Evolutionary conservation across 2,329 filamentous ascomycete species (phyloP).

Genomic region (Penicillium capsulatum): DNA sequence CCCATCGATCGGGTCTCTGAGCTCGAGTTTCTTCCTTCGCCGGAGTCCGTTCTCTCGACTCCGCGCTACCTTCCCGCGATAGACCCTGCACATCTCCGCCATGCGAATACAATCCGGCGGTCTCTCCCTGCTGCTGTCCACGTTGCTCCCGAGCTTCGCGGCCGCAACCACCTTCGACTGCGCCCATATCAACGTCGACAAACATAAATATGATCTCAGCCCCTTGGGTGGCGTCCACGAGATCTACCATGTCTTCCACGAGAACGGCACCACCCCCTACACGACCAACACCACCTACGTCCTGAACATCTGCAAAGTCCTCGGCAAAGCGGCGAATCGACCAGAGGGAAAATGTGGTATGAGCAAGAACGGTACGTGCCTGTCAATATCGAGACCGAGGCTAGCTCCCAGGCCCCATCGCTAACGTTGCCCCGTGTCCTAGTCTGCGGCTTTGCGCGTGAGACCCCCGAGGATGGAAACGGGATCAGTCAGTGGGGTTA

Average conservation of each 20-base stretch:
- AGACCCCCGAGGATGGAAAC: conserved; percentile 46
- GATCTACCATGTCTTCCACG: conserved; percentile 24
- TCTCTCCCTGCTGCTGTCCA: conserved; percentile 25
- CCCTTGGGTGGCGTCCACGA: conserved; percentile 38
- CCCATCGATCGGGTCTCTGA: neutral
- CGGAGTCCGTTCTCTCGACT: conserved; percentile 3
- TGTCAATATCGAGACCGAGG: too few species aligned
- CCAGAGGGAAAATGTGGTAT: conserved; percentile 29
- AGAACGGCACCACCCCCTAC: conserved; percentile 23
- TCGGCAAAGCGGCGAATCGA: conserved; percentile 26
- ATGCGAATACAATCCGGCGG: conserved; percentile 34
- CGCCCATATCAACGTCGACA: conserved; percentile 32
- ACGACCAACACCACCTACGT: conserved; percentile 37
- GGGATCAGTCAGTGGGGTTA: conserved; percentile 56
- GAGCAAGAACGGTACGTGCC: conserved; percentile 34
- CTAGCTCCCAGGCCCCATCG: too few species aligned
- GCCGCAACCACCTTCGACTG: conserved; percentile 38
- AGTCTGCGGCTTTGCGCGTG: conserved; percentile 73
- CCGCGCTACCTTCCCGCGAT: neutral
- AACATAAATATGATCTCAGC: conserved; percentile 39
- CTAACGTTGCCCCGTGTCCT: neutral
- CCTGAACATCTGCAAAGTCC: conserved; percentile 34
- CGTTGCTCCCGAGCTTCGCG: conserved; percentile 26
- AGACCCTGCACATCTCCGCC: conserved; percentile 8
- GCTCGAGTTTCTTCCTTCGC: neutral